phyloP scores from a whole-genome alignment of 768 basidiomycete species.

The Leccinum arenicola region DNA sequence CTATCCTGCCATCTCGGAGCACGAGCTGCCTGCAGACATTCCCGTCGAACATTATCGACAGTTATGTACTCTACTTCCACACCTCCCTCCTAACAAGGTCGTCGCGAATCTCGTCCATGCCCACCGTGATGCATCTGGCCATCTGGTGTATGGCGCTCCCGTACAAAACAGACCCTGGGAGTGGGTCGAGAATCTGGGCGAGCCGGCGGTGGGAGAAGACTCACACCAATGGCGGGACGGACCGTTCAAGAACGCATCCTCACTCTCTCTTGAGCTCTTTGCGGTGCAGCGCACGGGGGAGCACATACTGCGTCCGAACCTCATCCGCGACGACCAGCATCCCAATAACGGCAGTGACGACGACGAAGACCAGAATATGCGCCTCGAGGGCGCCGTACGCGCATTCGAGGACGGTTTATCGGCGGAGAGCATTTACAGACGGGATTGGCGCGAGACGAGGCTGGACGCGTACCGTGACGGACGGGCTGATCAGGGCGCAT shows the following conservation, averaged over 20 bases:
- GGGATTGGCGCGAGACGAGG: too few species aligned
- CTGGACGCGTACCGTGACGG: too few species aligned
- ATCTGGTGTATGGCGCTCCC: slow-evolving; percentile 44
- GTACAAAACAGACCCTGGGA: slow-evolving; percentile 83
- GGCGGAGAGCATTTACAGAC: too few species aligned
- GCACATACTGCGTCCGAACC: slow-evolving; percentile 27
- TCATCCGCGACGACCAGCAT: neutral
- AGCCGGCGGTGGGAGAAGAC: slow-evolving; percentile 40
- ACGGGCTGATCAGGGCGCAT: slow-evolving; percentile 3
- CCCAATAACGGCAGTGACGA: neutral
- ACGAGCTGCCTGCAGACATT: slow-evolving; percentile 51
- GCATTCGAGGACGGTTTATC: too few species aligned
- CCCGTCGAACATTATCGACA: slow-evolving; percentile 58
- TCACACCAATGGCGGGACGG: slow-evolving; percentile 39
- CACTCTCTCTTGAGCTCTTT: slow-evolving; percentile 72
- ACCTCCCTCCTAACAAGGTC: slow-evolving; percentile 46
- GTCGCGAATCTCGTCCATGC: slow-evolving; percentile 56
- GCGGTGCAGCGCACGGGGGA: slow-evolving; percentile 66
- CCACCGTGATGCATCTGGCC: slow-evolving; percentile 53
- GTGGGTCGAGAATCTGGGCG: slow-evolving; percentile 76
- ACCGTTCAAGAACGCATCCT: slow-evolving; percentile 62
- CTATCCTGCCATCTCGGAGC: slow-evolving; percentile 52
- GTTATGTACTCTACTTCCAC: slow-evolving; percentile 56
- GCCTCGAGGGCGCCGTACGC: slow-evolving; percentile 26
- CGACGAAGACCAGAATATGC: slow-evolving; percentile 24